Conservation (phyloP, 305 asterid genomes). For the Rubia occidens region DNA sequence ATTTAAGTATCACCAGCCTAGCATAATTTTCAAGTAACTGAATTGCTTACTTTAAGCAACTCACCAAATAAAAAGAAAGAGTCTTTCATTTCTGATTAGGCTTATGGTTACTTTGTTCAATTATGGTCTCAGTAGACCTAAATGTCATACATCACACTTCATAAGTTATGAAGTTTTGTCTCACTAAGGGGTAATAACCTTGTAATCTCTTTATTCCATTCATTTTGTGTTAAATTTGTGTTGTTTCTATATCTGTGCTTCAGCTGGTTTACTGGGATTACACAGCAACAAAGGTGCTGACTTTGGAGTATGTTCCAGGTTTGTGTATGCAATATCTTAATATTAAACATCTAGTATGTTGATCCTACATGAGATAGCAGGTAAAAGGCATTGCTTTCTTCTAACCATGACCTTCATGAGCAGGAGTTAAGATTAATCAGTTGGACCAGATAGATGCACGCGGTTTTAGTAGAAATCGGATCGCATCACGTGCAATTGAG, state of each 20-base stretch:
- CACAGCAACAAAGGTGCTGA: conserved; percentile 72
- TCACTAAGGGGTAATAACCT: neutral
- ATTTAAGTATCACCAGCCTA: neutral
- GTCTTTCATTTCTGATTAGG: neutral
- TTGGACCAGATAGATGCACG: conserved; percentile 53
- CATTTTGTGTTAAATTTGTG: neutral
- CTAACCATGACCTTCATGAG: conserved; percentile 15
- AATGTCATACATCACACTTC: neutral
- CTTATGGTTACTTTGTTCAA: neutral
- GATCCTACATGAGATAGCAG: neutral
- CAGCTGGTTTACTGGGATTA: conserved; percentile 91
- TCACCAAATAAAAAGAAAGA: neutral
- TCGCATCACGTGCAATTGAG: conserved; percentile 87
- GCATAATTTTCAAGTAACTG: neutral
- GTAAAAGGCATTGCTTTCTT: neutral
- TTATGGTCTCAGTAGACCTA: neutral
- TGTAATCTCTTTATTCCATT: neutral
- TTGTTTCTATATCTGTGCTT: conserved; percentile 18
- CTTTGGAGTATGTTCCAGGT: conserved; percentile 95
- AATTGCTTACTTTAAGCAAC: neutral
- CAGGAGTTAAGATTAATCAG: conserved; percentile 81
- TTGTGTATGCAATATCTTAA: conserved; percentile 1
- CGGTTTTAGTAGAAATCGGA: conserved; percentile 61
- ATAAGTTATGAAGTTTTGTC: neutral
- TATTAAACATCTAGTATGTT: neutral